Evolutionary conservation across 139 green algal genomes (phyloP), one percentile per base, ranked within the genome.

Genomic region (Chlorella sp.): DNA sequence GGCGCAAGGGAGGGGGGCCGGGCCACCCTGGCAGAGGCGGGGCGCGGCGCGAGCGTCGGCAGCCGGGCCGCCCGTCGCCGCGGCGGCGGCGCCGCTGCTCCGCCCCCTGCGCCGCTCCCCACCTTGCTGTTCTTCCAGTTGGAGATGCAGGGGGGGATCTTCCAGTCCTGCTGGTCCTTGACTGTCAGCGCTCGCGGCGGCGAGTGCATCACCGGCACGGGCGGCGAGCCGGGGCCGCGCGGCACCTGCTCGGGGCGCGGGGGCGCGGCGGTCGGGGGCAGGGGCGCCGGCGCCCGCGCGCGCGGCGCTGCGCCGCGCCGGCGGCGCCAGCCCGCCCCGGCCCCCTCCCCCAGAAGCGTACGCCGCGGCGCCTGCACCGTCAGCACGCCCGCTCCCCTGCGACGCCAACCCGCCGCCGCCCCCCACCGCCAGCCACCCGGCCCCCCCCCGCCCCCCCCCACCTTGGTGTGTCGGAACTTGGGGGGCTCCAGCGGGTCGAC

Each of bases 61-160:
- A n/a, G n/a, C n/a, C n/a, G n/a, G n/a, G n/a, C n/a, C n/a, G n/a
- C n/a, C n/a, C n/a, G n/a, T n/a, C n/a, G n/a, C n/a, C n/a, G n/a
- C n/a, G n/a, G n/a, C n/a, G n/a, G n/a, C n/a, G n/a, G n/a, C n/a
- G 56, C 29, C 56, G 3, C 7, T 38, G 56, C 56, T 17, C 38
- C 38, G 14, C 35, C 59, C 29, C 60, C 36, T 33, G 1, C 21
- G 7, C n/a, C n/a, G n/a, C n/a, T 1, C 7, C 80, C 3, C 67
- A 90, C 83, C 85, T 98, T 97, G 63, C 88, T 79, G 81, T 98
- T 98, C 84, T 97, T 97, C 95, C 96, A 99, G 86, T 99, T 99
- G 48, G 87, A 95, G 68, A 99, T 94, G 83, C 91, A 98, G 48
- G 96, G 94, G 14, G 96, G 96, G 71, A 99, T 98, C 87, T 98